Evolutionary conservation across 441 rosid species (phyloP), one percentile per base, ranked within the genome.

Genomic region (Euphorbia celastroides): DNA sequence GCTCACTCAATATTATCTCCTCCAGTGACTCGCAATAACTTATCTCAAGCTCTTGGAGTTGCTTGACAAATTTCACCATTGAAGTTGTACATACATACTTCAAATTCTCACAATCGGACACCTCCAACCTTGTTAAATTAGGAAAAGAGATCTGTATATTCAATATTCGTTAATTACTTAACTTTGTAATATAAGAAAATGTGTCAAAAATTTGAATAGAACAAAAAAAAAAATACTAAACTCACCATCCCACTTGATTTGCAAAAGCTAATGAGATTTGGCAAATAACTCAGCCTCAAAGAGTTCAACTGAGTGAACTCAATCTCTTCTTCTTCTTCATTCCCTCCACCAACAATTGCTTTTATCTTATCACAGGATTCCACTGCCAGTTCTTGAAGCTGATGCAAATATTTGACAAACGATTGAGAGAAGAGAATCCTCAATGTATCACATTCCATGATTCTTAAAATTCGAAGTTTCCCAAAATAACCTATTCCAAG

Each of bases 11-110:
- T 8, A 73, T 28, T 72, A 67, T 52, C 55, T 31, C 68, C 46
- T 62, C 68, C 28, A 74, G 20, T 5, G 14, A 2, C 1, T 5
- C 2, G 17, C 71, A 64, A 5, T 60, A 5, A 5, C 16, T 1
- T 62, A 74, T 34, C 19, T 54, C 32, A 70, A 74, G 68, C 20
- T 36, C 26, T 46, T 74, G 31, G 56, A 70, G 78, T 10, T 57
- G 70, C 19, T 2, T 5, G 36, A 74, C 64, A 55, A 11, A 16
- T 41, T 20, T 44, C 16, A 68, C 54, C 26, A 75, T 6, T 3
- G 60, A 58, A 55, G 12, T 25, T 20, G 70, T n/a, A n/a, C n/a
- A n/a, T n/a, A n/a, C n/a, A n/a, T n/a, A n/a, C n/a, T n/a, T n/a
- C n/a, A n/a, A n/a, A 62, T 62, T 22, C 0, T 26, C 5, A 32